Evolutionary conservation across 2,329 filamentous ascomycete genomes (phyloP), one percentile per base, ranked within the genome.

Genomic region (Dactylellina haptotyla): DNA sequence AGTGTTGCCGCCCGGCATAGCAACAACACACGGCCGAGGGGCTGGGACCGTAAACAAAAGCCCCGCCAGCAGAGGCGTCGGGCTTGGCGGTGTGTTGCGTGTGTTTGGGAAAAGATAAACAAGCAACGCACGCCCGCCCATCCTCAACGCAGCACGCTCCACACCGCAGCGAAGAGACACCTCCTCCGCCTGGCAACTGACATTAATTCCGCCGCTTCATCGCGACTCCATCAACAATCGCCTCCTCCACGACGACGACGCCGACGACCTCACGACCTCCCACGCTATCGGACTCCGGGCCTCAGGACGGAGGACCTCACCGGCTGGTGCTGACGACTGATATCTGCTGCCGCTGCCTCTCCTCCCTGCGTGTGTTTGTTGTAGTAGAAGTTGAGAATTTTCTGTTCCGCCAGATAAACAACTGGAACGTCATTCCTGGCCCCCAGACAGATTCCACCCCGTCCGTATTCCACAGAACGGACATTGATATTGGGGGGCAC

Each of bases 31-130:
- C 14, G 30, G 30, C 45, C 32, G 43, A 62, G 57, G 57, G 57
- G 57, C 57, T 43, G 50, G 61, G 26, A 23, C 14, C n/a, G 41
- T 46, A 59, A 59, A 59, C 53, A 56, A 56, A 56, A 14, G 20
- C 16, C 61, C 46, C 50, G 28, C 61, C 4, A 5, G 6, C 12
- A 28, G 25, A n/a, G 16, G 20, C 12, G 20, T 57, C 5, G 41
- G 48, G 53, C 67, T 62, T 72, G 67, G 67, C 53, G n/a, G 41
- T 72, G 67, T 37, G 67, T 72, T 62, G 67, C 48, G 59, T 69
- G 67, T 72, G 67, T 72, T 72, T 72, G 67, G 67, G 54, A 72
- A 72, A 72, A 72, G 67, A 72, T 72, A 72, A 72, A 72, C 67
- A 72, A 71, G 45, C 41, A 53, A 51, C 51, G 62, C 51, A 41